Evolutionary conservation across 2,329 filamentous ascomycete genomes (phyloP).

Genomic region (Fonsecaea pedrosoi): DNA sequence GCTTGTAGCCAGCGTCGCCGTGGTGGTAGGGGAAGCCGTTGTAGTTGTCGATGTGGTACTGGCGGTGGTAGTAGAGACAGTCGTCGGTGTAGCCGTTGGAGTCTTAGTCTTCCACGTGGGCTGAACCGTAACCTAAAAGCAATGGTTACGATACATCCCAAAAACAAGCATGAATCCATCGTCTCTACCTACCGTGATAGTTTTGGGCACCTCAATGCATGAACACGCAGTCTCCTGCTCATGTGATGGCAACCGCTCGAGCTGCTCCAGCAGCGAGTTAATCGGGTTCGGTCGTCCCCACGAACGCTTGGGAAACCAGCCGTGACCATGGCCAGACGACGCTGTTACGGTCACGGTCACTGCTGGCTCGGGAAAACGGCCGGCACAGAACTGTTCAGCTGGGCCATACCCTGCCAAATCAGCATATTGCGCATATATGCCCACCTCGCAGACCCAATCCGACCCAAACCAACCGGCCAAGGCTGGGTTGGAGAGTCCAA

Average conservation of each 20-base stretch:
- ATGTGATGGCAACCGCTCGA: background rate
- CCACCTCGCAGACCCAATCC: background rate
- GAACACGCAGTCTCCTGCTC: background rate
- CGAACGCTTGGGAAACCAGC: background rate
- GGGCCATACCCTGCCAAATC: background rate
- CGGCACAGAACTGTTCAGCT: background rate
- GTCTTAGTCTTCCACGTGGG: background rate
- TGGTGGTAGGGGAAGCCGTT: background rate
- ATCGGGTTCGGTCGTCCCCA: background rate
- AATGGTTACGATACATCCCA: background rate
- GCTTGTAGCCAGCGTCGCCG: too few relatives aligned
- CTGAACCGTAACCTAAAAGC: background rate
- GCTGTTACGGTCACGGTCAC: background rate
- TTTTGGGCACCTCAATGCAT: background rate
- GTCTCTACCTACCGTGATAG: background rate
- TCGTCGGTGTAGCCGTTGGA: background rate
- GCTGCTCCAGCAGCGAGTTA: constrained; percentile 1
- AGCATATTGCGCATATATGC: background rate
- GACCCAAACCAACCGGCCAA: background rate
- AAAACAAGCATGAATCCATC: background rate
- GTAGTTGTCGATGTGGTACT: background rate
- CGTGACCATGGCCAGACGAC: background rate
- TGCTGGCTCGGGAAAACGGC: background rate
- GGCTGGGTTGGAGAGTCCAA: background rate
- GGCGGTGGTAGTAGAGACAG: too few relatives aligned